phyloP scores from a whole-genome alignment of 2,329 filamentous ascomycete genomes.

The Penicillium sp. region DNA sequence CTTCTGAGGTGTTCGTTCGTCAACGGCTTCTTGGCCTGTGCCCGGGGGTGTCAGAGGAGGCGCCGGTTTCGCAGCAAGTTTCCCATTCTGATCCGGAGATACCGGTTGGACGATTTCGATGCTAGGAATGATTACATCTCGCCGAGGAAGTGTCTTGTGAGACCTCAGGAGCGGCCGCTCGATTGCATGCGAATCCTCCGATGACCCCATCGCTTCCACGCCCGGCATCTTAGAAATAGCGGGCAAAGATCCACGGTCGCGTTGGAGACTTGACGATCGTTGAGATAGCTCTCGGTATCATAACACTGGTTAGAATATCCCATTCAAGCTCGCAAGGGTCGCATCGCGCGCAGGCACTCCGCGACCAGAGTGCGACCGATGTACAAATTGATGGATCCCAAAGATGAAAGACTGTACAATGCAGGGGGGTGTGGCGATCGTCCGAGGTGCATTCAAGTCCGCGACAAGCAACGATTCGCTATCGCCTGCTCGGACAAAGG shows the following conservation, averaged over 20 bases:
- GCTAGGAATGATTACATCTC: constrained; percentile 29
- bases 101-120: constrained; percentile 26
- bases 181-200: constrained; percentile 28
- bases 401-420: constrained; percentile 5
- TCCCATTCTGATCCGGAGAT: constrained; percentile 27
- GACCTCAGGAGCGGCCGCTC: constrained; percentile 39
- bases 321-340: constrained; percentile 9
- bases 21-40: constrained; percentile 27
- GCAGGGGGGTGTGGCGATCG: constrained; percentile 16
- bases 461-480: background rate
- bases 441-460: constrained; percentile 2
- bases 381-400: constrained; percentile 9
- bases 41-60: constrained; percentile 44
- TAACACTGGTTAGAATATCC: constrained; percentile 4
- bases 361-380: constrained; percentile 9
- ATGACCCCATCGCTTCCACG: constrained; percentile 30
- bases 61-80: constrained; percentile 28
- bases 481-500: background rate
- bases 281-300: constrained; percentile 1
- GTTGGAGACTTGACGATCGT: background rate
- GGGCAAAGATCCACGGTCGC: constrained; percentile 7
- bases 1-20: constrained; percentile 25
- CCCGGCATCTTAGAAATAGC: constrained; percentile 32
- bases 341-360: constrained; percentile 11
- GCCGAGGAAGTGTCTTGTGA: constrained; percentile 45